phyloP scores from a whole-genome alignment of 2,329 filamentous ascomycete genomes.

The Pyrenophora seminiperda region DNA sequence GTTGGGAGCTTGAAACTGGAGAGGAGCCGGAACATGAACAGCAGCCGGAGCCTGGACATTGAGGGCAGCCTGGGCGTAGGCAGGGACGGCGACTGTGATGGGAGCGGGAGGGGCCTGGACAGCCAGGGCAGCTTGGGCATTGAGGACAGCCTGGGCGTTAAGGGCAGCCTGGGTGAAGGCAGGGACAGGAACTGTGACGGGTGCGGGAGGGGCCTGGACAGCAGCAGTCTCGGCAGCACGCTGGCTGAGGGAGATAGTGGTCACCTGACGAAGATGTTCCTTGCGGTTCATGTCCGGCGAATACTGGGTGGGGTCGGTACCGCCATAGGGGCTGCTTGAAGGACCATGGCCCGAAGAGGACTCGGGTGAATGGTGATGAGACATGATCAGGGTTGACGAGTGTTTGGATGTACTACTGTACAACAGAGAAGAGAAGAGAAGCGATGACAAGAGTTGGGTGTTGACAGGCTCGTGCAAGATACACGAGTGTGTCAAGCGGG shows the following conservation, averaged over 20 bases:
- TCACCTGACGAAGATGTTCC: constrained; percentile 21
- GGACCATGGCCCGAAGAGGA: constrained; percentile 29
- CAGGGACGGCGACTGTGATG: constrained; percentile 17
- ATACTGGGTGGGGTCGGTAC: constrained; percentile 38
- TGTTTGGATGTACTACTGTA: constrained; percentile 3
- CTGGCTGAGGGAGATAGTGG: constrained; percentile 13
- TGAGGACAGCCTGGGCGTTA: too few relatives aligned
- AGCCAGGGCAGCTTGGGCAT: constrained; percentile 9
- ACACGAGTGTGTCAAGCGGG: constrained; percentile 17
- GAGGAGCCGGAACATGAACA: too few relatives aligned
- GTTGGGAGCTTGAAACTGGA: too few relatives aligned
- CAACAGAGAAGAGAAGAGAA: constrained; percentile 22
- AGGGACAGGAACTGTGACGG: constrained; percentile 20
- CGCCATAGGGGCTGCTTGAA: constrained; percentile 33
- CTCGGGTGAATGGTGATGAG: constrained; percentile 30
- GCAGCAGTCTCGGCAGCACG: constrained; percentile 10
- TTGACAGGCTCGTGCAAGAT: constrained; percentile 24
- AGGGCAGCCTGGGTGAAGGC: too few relatives aligned
- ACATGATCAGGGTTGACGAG: constrained; percentile 26
- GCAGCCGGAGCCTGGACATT: too few relatives aligned
- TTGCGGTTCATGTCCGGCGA: constrained; percentile 33
- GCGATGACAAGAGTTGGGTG: constrained; percentile 15
- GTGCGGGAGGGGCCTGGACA: constrained; percentile 12
- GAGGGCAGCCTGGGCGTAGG: too few relatives aligned
- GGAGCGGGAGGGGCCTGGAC: constrained; percentile 14